A percentile compares a stretch with the other conserved stretches of the same genome.
These are phyloP conservation scores for Aschersonia sp. DNA, from an alignment of 2,329 filamentous ascomycete genomes.

Conservation along the genomic window DNA sequence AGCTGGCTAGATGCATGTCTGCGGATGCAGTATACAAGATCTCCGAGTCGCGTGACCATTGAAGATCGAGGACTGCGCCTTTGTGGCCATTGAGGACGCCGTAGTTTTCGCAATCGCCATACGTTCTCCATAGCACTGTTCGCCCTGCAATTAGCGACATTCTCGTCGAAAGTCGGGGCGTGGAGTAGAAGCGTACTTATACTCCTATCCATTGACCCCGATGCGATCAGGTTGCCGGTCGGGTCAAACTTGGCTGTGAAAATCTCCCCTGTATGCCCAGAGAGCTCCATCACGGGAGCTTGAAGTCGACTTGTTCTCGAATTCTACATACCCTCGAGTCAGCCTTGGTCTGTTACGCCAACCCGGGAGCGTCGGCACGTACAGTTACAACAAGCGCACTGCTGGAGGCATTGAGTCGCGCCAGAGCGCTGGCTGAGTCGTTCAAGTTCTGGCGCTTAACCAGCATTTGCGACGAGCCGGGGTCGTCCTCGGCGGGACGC, in stretches of 20 bases:
- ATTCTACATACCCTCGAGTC: constrained; percentile 32
- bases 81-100: constrained; percentile 79
- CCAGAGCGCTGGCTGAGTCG: constrained; percentile 29
- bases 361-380: constrained; percentile 10
- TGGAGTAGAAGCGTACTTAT: constrained; percentile 46
- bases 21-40: constrained; percentile 86
- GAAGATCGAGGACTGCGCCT: constrained; percentile 78
- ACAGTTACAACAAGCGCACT: constrained; percentile 37
- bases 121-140: constrained; percentile 82
- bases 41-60: constrained; percentile 91
- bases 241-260: constrained; percentile 86
- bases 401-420: constrained; percentile 34
- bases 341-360: neutral
- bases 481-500: constrained; percentile 73
- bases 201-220: constrained; percentile 85
- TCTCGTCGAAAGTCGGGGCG: neutral
- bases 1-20: constrained; percentile 84
- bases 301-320: constrained; percentile 70
- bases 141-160: neutral
- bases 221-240: constrained; percentile 77
- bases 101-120: constrained; percentile 89
- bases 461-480: constrained; percentile 63
- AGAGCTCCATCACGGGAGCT: constrained; percentile 87
- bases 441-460: constrained; percentile 76
- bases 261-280: constrained; percentile 70